Percentiles rank a stretch among this genome's conserved stretches.
Conservation (phyloP, 2,329 filamentous ascomycete species). For the Microdochium bolleyi region DNA sequence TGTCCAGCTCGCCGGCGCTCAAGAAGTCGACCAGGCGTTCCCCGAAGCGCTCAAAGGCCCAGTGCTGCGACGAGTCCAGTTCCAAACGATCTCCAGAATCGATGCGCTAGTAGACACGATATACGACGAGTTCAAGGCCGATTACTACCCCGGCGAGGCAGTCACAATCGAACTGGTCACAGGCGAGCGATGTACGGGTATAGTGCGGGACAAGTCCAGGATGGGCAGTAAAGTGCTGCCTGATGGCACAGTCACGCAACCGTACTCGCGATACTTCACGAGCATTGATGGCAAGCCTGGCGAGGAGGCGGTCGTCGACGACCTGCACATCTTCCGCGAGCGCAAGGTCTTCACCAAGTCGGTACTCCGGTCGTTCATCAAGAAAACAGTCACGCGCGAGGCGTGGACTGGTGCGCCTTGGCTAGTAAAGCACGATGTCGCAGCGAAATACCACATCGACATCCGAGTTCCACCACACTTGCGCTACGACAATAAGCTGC, state of each 20-base stretch:
- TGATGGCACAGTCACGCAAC: conserved; percentile 62
- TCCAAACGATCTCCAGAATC: conserved; percentile 80
- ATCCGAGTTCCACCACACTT: conserved; percentile 79
- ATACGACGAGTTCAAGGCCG: conserved; percentile 74
- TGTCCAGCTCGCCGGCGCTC: conserved; percentile 63
- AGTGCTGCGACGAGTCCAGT: conserved; percentile 84
- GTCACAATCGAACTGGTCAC: conserved; percentile 66
- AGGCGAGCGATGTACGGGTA: conserved; percentile 62
- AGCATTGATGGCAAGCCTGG: conserved; percentile 59
- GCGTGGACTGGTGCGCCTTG: conserved; percentile 95
- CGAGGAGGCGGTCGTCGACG: conserved; percentile 71
- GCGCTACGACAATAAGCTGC: conserved; percentile 70
- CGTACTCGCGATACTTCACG: conserved; percentile 75
- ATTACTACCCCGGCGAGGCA: conserved; percentile 84
- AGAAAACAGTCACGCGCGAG: conserved; percentile 86
- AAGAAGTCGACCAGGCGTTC: conserved; percentile 85
- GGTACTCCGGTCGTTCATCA: conserved; percentile 87
- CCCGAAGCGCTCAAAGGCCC: conserved; percentile 87
- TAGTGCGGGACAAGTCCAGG: conserved; percentile 78
- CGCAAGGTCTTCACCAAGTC: conserved; percentile 91
- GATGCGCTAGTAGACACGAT: conserved; percentile 68
- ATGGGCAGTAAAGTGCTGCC: conserved; percentile 56
- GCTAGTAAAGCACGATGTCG: conserved; percentile 84
- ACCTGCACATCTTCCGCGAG: conserved; percentile 76
- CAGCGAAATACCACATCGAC: conserved; percentile 76